Percentiles rank a stretch among this genome's conserved stretches.
Evolutionary conservation across 2,329 filamentous ascomycete species (phyloP).

Genomic region (Claviceps purpurea): DNA sequence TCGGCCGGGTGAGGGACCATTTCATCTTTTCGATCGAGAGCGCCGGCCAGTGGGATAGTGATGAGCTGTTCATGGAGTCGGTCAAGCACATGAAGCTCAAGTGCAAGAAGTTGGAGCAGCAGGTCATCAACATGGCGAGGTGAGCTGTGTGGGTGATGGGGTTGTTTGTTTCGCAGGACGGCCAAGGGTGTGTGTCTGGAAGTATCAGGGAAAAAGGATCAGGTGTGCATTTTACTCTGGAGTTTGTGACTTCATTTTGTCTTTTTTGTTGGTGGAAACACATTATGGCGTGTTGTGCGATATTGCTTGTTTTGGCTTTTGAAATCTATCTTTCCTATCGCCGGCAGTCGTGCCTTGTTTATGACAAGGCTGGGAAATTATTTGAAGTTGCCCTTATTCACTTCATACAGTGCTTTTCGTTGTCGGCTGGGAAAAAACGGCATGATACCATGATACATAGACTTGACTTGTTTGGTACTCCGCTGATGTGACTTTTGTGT

Average conservation of each 20-base stretch:
- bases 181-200: no score
- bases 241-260: neutral
- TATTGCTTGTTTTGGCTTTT: no score
- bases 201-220: no score
- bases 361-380: neutral
- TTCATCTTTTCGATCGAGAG: constrained; percentile 97
- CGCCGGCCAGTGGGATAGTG: constrained; percentile 87
- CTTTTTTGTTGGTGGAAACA: neutral
- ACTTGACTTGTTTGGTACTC: neutral
- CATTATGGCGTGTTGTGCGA: no score
- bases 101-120: constrained; percentile 59
- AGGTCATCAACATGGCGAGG: constrained; percentile 51
- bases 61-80: constrained; percentile 83
- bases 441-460: constrained; percentile 20
- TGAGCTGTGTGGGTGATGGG: constrained; percentile 13
- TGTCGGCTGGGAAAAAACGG: constrained; percentile 16
- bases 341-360: no score
- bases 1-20: constrained; percentile 82
- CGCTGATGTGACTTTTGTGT: neutral
- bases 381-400: constrained; percentile 1
- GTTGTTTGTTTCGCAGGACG: no score
- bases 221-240: neutral
- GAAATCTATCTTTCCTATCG: no score
- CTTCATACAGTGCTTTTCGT: neutral
- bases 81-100: constrained; percentile 78